Conservation (phyloP, 345 rosid genomes). For the Linum tenue region DNA sequence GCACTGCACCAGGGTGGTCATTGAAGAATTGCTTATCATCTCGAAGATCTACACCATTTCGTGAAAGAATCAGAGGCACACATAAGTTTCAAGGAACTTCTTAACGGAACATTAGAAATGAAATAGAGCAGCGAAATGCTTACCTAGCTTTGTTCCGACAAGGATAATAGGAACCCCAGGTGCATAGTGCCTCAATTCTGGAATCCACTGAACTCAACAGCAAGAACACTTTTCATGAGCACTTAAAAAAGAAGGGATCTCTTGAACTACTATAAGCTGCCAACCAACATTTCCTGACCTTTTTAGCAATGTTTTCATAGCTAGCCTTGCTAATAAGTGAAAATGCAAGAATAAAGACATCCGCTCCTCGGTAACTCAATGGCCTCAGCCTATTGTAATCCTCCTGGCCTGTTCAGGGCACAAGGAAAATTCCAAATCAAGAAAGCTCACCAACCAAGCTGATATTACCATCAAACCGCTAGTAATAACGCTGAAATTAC, state of each 20-base stretch:
- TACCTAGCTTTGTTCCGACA: constrained; percentile 96
- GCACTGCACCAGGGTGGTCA: constrained; percentile 93
- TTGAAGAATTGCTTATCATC: constrained; percentile 82
- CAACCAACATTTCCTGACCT: constrained; percentile 34
- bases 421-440: background rate
- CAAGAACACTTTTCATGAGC: constrained; percentile 12
- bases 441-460: background rate
- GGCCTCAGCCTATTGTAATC: constrained; percentile 92
- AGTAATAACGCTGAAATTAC: constrained; percentile 26
- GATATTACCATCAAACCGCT: background rate
- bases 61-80: background rate
- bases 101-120: background rate
- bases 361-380: constrained; percentile 90
- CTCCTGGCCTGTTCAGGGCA: constrained; percentile 59
- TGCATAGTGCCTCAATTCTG: constrained; percentile 89
- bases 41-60: constrained; percentile 53
- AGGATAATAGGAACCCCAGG: constrained; percentile 89
- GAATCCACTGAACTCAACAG: constrained; percentile 72
- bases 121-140: background rate
- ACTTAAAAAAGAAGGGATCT: background rate
- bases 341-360: constrained; percentile 88
- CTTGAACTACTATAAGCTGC: background rate
- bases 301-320: constrained; percentile 90
- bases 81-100: background rate
- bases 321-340: constrained; percentile 99